Conservation (phyloP, 495 filamentous ascomycete genomes). For the Trichoderma erinaceum region DNA sequence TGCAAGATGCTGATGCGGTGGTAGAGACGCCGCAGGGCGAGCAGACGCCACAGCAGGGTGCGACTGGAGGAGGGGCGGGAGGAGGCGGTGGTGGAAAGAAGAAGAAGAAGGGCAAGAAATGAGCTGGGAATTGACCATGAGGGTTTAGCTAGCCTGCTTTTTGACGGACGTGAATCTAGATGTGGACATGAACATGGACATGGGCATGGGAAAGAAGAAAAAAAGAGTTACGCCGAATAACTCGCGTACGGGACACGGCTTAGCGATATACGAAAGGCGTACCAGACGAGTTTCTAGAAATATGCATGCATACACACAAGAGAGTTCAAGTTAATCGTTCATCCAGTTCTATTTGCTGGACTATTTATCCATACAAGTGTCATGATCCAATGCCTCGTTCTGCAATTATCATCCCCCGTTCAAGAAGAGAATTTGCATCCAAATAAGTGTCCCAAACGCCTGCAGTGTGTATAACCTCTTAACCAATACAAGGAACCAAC, state of each 20-base stretch:
- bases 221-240: background rate
- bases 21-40: conserved; percentile 28
- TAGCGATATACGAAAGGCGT: background rate
- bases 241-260: background rate
- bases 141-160: background rate
- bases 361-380: conserved; percentile 8
- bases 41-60: conserved; percentile 28
- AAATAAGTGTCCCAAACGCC: conserved; percentile 1
- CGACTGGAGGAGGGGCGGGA: conserved; percentile 12
- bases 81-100: conserved; percentile 41
- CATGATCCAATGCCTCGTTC: conserved; percentile 7
- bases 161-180: background rate
- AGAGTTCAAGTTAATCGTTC: background rate
- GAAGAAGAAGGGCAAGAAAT: conserved; percentile 55
- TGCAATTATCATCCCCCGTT: background rate
- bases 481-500: conserved; percentile 3
- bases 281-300: background rate
- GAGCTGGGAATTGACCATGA: background rate
- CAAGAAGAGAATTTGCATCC: background rate
- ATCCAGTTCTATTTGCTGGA: conserved; percentile 8
- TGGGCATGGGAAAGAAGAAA: too few relatives aligned
- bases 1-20: conserved; percentile 32
- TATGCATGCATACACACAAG: background rate
- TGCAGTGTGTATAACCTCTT: conserved; percentile 1
- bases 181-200: background rate